These are phyloP conservation scores for Leccinum subgranulosum DNA, from an alignment of 768 basidiomycete genomes.

Conservation along the genomic window DNA sequence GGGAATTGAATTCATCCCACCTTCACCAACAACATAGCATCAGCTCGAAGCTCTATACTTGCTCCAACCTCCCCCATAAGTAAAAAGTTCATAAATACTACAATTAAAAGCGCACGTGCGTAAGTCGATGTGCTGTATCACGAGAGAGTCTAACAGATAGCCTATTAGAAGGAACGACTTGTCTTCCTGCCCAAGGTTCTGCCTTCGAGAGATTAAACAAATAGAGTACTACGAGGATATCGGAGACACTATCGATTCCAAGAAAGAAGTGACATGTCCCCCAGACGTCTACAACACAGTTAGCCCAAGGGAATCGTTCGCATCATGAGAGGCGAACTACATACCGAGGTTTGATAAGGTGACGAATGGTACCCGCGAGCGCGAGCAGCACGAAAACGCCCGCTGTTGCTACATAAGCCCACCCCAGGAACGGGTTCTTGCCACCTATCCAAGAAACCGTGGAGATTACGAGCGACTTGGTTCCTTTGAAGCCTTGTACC, in stretches of 20 bases:
- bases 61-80: background rate
- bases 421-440: conserved; percentile 97
- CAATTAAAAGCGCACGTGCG: conserved; percentile 18
- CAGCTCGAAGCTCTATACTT: conserved; percentile 1
- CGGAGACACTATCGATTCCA: conserved; percentile 59
- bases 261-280: conserved; percentile 83
- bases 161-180: too few relatives aligned
- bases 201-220: background rate
- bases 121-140: conserved; percentile 19
- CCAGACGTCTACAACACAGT: conserved; percentile 56
- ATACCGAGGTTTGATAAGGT: conserved; percentile 89
- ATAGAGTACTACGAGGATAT: conserved; percentile 16
- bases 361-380: conserved; percentile 83
- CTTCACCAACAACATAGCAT: background rate
- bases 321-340: conserved; percentile 15
- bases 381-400: conserved; percentile 86
- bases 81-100: conserved; percentile 15
- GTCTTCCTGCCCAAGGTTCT: too few relatives aligned
- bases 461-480: conserved; percentile 95
- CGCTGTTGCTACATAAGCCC: conserved; percentile 93
- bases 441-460: conserved; percentile 99
- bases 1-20: conserved; percentile 57
- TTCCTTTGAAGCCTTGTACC: conserved; percentile 85
- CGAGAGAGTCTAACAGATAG: conserved; percentile 11
- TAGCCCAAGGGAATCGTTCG: background rate